A percentile compares a stretch with the other conserved stretches of the same genome.
phyloP scores from a whole-genome alignment of 345 rosid species.

The Eucalyptus cloeziana region DNA sequence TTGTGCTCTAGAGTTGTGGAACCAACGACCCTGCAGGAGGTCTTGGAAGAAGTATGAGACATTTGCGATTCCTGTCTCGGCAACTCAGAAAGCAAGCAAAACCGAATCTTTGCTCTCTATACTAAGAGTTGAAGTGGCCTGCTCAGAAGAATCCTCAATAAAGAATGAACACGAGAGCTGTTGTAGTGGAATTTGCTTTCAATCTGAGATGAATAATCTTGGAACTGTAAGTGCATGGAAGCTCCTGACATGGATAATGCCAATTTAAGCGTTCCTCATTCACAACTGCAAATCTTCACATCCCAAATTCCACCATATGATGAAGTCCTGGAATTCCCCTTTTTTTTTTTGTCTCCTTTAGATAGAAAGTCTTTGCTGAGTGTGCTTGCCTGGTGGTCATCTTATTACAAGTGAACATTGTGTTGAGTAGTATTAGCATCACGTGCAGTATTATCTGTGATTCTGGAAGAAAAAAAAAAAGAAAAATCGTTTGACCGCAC shows the following conservation, averaged over 20 bases:
- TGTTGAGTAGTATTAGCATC: not conserved
- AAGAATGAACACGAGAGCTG: not conserved
- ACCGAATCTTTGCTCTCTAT: not conserved
- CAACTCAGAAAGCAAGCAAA: not conserved
- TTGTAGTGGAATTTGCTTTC: not conserved
- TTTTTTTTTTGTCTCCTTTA: not conserved
- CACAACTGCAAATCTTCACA: not conserved
- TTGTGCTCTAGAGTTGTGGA: not conserved
- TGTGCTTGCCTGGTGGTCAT: not conserved
- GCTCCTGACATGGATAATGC: not conserved
- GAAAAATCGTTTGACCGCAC: not conserved
- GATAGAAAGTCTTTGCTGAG: not conserved
- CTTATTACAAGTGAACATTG: not conserved
- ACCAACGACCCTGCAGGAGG: not conserved
- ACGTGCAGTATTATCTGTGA: not conserved
- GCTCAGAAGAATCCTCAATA: not conserved
- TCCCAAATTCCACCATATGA: not conserved
- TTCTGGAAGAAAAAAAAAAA: not conserved
- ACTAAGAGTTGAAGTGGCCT: not conserved
- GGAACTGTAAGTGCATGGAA: not conserved
- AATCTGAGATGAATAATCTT: not conserved
- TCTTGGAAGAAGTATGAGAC: not conserved
- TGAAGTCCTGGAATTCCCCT: not conserved
- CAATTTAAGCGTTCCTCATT: not conserved
- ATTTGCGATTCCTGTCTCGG: not conserved